These are phyloP conservation scores for Globisporangium yorkense DNA, from an alignment of 352 stramenopile species.

Conservation along the genomic window DNA sequence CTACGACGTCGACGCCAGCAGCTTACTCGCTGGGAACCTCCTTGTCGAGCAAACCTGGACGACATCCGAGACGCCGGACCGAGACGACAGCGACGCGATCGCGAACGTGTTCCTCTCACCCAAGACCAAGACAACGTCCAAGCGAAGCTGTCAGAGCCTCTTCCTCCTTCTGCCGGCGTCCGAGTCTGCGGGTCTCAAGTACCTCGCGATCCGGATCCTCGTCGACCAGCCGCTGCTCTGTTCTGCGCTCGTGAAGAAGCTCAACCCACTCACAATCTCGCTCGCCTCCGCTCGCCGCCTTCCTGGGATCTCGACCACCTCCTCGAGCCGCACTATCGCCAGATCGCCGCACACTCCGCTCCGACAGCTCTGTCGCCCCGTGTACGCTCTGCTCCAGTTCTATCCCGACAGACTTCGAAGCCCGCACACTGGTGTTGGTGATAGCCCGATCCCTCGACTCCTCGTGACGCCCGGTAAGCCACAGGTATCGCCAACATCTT, in stretches of 20 bases:
- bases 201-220: slow-evolving; percentile 40
- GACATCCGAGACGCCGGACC: slow-evolving; percentile 1
- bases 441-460: neutral
- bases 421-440: neutral
- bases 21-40: slow-evolving; percentile 29
- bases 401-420: slow-evolving; percentile 29
- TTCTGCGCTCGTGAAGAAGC: slow-evolving; percentile 23
- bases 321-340: slow-evolving; percentile 9
- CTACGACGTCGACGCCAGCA: slow-evolving; percentile 62
- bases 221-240: slow-evolving; percentile 47
- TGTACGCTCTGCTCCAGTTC: slow-evolving; percentile 51
- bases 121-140: slow-evolving; percentile 2
- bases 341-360: slow-evolving; percentile 35
- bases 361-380: slow-evolving; percentile 38
- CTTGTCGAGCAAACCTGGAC: slow-evolving; percentile 46
- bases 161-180: slow-evolving; percentile 18
- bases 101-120: slow-evolving; percentile 1
- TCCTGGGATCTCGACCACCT: slow-evolving; percentile 31
- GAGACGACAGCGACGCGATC: neutral
- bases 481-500: slow-evolving; percentile 23
- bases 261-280: slow-evolving; percentile 70
- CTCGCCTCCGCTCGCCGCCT: slow-evolving; percentile 35
- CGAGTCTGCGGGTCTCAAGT: slow-evolving; percentile 23
- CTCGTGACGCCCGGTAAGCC: slow-evolving; percentile 24
- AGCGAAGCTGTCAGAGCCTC: slow-evolving; percentile 17